phyloP scores from a whole-genome alignment of 176 grass and related monocot species.

The Triticum urartu region DNA sequence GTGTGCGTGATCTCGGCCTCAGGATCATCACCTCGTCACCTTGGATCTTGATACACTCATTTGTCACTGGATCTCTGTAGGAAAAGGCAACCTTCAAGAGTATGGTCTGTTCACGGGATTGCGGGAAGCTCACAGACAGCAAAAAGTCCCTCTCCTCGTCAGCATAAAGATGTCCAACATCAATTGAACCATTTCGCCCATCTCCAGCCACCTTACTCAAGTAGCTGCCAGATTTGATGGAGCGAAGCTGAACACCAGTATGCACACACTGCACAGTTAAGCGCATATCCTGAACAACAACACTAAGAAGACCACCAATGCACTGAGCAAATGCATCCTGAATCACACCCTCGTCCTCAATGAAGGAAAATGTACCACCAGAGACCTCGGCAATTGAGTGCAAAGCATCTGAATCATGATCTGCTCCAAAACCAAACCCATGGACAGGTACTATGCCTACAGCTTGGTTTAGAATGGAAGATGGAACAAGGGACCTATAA shows the following conservation, averaged over 20 bases:
- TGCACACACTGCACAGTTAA: conserved; percentile 66
- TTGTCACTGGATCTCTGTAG: conserved; percentile 71
- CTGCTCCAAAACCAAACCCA: conserved; percentile 85
- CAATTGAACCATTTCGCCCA: conserved; percentile 62
- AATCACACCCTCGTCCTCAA: conserved; percentile 84
- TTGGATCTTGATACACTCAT: conserved; percentile 54
- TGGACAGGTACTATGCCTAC: conserved; percentile 58
- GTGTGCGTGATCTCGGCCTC: conserved; percentile 37
- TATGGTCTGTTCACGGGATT: conserved; percentile 46
- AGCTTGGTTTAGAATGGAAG: conserved; percentile 48
- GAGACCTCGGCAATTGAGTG: conserved; percentile 87
- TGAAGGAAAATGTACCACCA: conserved; percentile 95
- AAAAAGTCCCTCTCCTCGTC: conserved; percentile 96
- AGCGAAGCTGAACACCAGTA: conserved; percentile 51
- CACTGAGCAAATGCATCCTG: conserved; percentile 99
- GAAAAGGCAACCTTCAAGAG: conserved; percentile 60
- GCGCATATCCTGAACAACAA: conserved; percentile 80
- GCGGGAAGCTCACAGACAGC: conserved; percentile 56
- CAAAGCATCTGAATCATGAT: conserved; percentile 81
- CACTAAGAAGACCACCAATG: conserved; percentile 92
- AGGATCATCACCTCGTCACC: conserved; percentile 51
- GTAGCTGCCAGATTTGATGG: conserved; percentile 91
- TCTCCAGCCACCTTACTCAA: conserved; percentile 66
- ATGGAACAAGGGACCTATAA: conserved; percentile 73
- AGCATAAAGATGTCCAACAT: conserved; percentile 84